Evolutionary conservation across 1,284 basidiomycete species (phyloP).

Genomic region (Somion occarium): DNA sequence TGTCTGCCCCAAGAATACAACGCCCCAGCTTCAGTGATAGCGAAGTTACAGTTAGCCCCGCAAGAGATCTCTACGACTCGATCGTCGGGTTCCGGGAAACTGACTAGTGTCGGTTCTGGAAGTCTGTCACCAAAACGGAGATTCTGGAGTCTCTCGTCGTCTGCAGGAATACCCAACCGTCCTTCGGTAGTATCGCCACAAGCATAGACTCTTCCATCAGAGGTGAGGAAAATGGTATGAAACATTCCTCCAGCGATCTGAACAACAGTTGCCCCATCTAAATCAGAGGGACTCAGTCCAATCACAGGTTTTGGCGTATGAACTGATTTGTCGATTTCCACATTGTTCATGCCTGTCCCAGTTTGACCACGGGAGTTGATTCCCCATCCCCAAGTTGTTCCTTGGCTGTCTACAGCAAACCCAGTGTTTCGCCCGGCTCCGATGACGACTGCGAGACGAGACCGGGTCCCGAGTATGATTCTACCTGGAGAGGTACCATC

Average conservation of each 20-base stretch:
- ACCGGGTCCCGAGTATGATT: constrained; percentile 64
- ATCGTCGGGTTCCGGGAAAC: constrained; percentile 67
- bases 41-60: constrained; percentile 82
- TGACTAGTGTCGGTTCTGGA: constrained; percentile 59
- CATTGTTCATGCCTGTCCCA: constrained; percentile 47
- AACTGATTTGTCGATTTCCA: constrained; percentile 50
- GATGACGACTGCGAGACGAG: constrained; percentile 69
- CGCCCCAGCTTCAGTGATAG: constrained; percentile 72
- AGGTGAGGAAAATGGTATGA: constrained; percentile 85
- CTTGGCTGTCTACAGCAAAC: constrained; percentile 82
- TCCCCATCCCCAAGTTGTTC: constrained; percentile 89
- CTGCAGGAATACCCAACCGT: constrained; percentile 71
- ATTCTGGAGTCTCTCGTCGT: constrained; percentile 52
- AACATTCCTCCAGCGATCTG: constrained; percentile 78
- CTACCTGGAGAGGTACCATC: constrained; percentile 82
- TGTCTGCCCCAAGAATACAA: constrained; percentile 88
- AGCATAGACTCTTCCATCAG: constrained; percentile 79
- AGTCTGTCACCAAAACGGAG: constrained; percentile 49
- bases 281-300: constrained; percentile 59
- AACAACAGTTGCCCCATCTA: constrained; percentile 66
- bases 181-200: constrained; percentile 77
- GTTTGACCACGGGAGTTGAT: constrained; percentile 77
- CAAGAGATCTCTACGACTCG: constrained; percentile 72
- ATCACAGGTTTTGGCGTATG: constrained; percentile 67
- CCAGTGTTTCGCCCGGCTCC: constrained; percentile 84